Evolutionary conservation across 2,329 filamentous ascomycete genomes (phyloP), one percentile per base, ranked within the genome.

Genomic region (Arachnopeziza araneosa): DNA sequence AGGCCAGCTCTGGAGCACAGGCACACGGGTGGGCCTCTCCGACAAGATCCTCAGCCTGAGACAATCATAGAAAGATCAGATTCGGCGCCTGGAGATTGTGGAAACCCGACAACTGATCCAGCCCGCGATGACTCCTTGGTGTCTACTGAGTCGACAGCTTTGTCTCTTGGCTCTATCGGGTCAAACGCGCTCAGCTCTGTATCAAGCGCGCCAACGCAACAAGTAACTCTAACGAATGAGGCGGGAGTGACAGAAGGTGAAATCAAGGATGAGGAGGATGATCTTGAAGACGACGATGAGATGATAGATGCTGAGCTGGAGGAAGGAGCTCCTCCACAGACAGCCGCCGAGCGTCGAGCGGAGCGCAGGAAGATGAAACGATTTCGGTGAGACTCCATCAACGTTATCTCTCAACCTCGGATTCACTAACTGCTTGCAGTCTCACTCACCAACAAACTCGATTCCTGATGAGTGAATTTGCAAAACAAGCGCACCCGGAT

Each of bases 401-500:
- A 17, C n/a, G n/a, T n/a, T 32, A 50, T n/a, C 32, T 2, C 8
- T 24, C 9, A 24, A 14, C 22, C 9, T 23, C 21, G 44, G 19
- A 12, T 17, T 48, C 57, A 66, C 77, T 80, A 67, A 81, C 68
- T 22, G 54, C 19, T 17, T 54, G 44, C 69, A 96, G 93, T 66
- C 85, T 98, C 65, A 96, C 93, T 0, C 93, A 97, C 74, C 93
- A 95, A 69, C 93, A 98, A 80, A 97, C 93, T n/a, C 87, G 93
- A 17, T 98, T 96, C 70, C 79, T 98, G 59, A 96, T 96, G 91
- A 96, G 91, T 75, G 93, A 98, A 73, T 98, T 97, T 71, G 90
- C 92, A 60, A 92, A 95, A 69, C 92, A 98, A 72, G 91, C 93
- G 24, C 93, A 97, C 72, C 93, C 93, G 8, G 93, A 98, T 76